Percentiles rank a stretch among this genome's conserved stretches.
Conservation (phyloP, 805 yeast species). For the Kodamaea kaohsiungensis region DNA sequence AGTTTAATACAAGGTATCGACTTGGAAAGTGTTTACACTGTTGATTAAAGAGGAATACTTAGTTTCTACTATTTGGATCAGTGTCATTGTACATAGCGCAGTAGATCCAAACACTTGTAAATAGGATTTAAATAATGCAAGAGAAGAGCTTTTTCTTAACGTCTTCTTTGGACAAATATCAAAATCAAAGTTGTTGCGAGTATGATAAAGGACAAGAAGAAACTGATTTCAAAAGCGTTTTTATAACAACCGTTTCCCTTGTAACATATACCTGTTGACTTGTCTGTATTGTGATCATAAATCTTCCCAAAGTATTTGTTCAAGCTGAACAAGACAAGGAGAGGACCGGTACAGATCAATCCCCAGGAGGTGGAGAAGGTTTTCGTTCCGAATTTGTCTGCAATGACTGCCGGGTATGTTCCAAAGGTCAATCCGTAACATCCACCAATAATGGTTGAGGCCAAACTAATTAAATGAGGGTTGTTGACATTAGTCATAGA, state of each 20-base stretch:
- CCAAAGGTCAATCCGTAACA: slow-evolving; percentile 75
- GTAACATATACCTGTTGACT: slow-evolving; percentile 40
- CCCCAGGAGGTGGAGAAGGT: slow-evolving; percentile 80
- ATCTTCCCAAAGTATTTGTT: slow-evolving; percentile 57
- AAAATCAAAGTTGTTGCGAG: slow-evolving; percentile 22
- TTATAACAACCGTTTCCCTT: slow-evolving; percentile 40
- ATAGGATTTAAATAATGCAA: neutral
- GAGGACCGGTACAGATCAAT: slow-evolving; percentile 68
- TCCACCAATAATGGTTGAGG: slow-evolving; percentile 60
- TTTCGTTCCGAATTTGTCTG: slow-evolving; percentile 68
- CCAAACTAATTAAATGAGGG: slow-evolving; percentile 39
- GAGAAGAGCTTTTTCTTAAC: neutral
- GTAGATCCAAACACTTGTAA: slow-evolving; percentile 1
- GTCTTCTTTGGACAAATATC: slow-evolving; percentile 27
- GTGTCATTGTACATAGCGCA: slow-evolving; percentile 1
- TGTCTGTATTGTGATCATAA: slow-evolving; percentile 46
- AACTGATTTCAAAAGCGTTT: slow-evolving; percentile 36
- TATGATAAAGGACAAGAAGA: slow-evolving; percentile 28
- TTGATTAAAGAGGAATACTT: slow-evolving; percentile 27
- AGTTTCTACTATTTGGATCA: neutral
- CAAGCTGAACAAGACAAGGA: slow-evolving; percentile 52
- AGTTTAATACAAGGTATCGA: slow-evolving; percentile 43
- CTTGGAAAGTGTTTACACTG: slow-evolving; percentile 42
- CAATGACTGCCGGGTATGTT: slow-evolving; percentile 71
- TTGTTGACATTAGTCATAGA: slow-evolving; percentile 27